A percentile compares a stretch with the other conserved stretches of the same genome.
phyloP scores from a whole-genome alignment of 768 basidiomycete genomes.

The Lactarius trivialis region DNA sequence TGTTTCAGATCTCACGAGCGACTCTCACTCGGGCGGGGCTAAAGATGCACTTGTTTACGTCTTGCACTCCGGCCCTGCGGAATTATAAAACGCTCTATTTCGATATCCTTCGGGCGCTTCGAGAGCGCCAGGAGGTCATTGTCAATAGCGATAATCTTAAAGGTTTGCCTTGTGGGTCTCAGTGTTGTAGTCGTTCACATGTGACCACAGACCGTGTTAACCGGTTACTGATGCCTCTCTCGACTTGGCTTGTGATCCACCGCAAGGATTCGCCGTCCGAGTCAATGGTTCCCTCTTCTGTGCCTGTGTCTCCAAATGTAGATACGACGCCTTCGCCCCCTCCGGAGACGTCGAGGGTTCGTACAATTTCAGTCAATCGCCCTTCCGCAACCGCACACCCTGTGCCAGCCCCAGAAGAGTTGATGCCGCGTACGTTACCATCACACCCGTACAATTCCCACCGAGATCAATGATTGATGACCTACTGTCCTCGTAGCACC shows the following conservation, averaged over 20 bases:
- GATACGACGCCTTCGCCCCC: slow-evolving; percentile 1
- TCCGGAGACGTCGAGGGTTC: background rate
- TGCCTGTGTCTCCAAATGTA: background rate
- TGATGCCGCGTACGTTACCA: slow-evolving; percentile 23
- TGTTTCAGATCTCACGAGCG: slow-evolving; percentile 22
- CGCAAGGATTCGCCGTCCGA: slow-evolving; percentile 8
- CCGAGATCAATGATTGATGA: slow-evolving; percentile 4
- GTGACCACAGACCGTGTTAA: slow-evolving; percentile 16
- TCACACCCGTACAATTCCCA: background rate
- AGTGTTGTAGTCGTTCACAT: slow-evolving; percentile 2
- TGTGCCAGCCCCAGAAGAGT: slow-evolving; percentile 8
- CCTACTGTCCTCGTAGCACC: slow-evolving; percentile 17
- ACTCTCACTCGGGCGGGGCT: slow-evolving; percentile 21
- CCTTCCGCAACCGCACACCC: background rate
- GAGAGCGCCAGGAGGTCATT: slow-evolving; percentile 17
- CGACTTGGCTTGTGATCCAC: slow-evolving; percentile 22
- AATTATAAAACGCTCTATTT: slow-evolving; percentile 22
- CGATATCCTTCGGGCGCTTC: slow-evolving; percentile 21
- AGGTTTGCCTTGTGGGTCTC: slow-evolving; percentile 13
- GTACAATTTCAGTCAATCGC: background rate
- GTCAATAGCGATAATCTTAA: slow-evolving; percentile 9
- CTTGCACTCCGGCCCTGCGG: slow-evolving; percentile 15
- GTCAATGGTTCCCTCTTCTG: slow-evolving; percentile 1
- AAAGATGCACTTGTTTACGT: slow-evolving; percentile 20
- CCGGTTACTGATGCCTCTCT: slow-evolving; percentile 21